These are phyloP conservation scores for Cetradonia linearis DNA, from an alignment of 495 filamentous ascomycete genomes.

Conservation along the genomic window DNA sequence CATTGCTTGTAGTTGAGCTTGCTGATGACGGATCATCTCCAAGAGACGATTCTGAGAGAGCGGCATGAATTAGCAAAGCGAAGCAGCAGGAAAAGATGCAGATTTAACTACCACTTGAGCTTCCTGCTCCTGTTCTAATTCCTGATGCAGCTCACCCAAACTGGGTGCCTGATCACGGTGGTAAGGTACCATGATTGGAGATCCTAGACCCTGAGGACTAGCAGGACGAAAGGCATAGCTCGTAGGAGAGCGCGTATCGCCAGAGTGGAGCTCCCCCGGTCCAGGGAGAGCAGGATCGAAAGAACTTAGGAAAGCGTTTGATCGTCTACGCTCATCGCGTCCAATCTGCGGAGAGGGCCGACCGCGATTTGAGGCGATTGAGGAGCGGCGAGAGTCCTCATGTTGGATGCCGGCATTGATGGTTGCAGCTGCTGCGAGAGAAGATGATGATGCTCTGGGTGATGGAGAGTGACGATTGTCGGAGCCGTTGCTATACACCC, in stretches of 20 bases:
- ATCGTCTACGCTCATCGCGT: constrained; percentile 49
- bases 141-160: constrained; percentile 89
- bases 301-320: constrained; percentile 57
- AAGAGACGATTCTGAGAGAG: constrained; percentile 66
- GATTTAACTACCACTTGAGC: constrained; percentile 63
- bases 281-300: constrained; percentile 54
- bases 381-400: constrained; percentile 48
- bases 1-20: constrained; percentile 63
- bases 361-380: constrained; percentile 44
- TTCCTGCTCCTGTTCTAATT: constrained; percentile 91
- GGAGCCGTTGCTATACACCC: constrained; percentile 26
- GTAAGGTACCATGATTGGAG: constrained; percentile 49
- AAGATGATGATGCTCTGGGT: constrained; percentile 50
- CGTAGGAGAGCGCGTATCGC: constrained; percentile 30
- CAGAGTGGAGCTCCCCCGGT: constrained; percentile 48
- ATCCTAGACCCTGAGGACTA: constrained; percentile 50
- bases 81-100: background rate
- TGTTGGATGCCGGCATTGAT: constrained; percentile 61
- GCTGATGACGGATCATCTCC: constrained; percentile 78
- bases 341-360: constrained; percentile 46
- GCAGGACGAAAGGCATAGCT: constrained; percentile 39
- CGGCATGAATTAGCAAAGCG: background rate
- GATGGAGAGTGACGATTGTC: constrained; percentile 34
- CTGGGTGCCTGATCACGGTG: constrained; percentile 66
- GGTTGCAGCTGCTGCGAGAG: constrained; percentile 56